Evolutionary conservation across 2,329 filamentous ascomycete species (phyloP).

Genomic region (Eurotiales sp.): DNA sequence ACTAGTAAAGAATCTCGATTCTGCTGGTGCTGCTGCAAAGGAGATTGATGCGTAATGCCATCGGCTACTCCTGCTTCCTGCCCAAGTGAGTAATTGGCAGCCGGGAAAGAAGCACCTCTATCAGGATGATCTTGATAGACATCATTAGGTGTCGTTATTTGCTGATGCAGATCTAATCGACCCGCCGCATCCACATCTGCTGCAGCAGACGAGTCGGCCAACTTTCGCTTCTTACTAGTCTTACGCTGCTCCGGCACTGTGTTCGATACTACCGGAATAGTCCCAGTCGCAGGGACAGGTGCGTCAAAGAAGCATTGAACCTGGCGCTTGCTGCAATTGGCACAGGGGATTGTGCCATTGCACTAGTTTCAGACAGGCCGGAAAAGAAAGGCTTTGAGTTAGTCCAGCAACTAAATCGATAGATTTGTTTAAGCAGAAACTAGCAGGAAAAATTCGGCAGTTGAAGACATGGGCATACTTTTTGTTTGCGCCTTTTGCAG

Average conservation of each 20-base stretch:
- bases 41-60: not conserved
- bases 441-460: too few relatives aligned
- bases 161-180: not conserved
- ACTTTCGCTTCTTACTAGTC: slow-evolving; percentile 9
- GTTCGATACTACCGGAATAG: not conserved
- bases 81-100: not conserved
- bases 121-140: not conserved
- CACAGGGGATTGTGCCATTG: slow-evolving; percentile 57
- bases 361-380: slow-evolving; percentile 42
- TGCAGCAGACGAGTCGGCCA: not conserved
- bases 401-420: not conserved
- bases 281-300: slow-evolving; percentile 35
- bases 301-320: slow-evolving; percentile 45
- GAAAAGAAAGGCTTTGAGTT: too few relatives aligned
- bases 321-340: slow-evolving; percentile 54
- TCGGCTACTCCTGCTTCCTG: not conserved
- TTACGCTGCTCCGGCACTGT: slow-evolving; percentile 6
- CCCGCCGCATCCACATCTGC: not conserved
- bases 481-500: slow-evolving; percentile 65
- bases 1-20: slow-evolving; percentile 14
- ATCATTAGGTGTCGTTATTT: not conserved
- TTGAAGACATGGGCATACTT: slow-evolving; percentile 45
- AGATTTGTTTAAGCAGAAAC: too few relatives aligned
- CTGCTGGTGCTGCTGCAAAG: slow-evolving; percentile 1
- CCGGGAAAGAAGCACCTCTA: not conserved